Base-by-base conservation (phyloP, 768 basidiomycete genomes). In the Pholiota molesta region DNA sequence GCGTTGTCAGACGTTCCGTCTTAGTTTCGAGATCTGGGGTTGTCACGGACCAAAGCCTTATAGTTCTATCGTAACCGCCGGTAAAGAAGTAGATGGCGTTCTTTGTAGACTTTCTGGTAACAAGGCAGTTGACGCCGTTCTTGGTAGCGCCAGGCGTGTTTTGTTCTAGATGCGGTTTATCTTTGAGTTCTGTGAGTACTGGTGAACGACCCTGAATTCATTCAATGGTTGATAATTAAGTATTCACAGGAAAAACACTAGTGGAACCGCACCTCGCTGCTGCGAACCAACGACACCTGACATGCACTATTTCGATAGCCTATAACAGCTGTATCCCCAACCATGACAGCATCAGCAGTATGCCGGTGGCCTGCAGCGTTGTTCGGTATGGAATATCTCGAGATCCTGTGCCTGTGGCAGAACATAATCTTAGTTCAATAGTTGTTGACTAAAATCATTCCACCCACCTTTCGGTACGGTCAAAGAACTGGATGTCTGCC, bases 331-430 rank as follows among this genome's bases (percentile, higher is more conserved):
- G 72, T 77, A 52, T 80, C 72, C 14, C 73, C 75, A 31, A 81
- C 68, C 59, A 79, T 73, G 58, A 78, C 77, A 21, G 78, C 83
- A 64, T 86, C 83, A 49, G 75, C 75, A 57, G 84, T 82, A 64
- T 79, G 79, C 35, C 75, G 72, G 65, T 74, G 72, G 29, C 64
- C 65, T 35, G 57, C 4, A 39, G 70, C 71, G 3, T 73, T 64
- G 65, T 75, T 76, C 55, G 78, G 79, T 61, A 80, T 67, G 3
- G 80, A 83, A 57, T 69, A 71, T 16, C 69, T 66, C 23, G 73
- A 73, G 53, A 78, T 73, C 57, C 80, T 72, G 51, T 70, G 71
- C 55, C 78, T 79, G 64, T 55, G 56, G 65, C 23, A 40, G 39
- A 52, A 17, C 51, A 33, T 42, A 23, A 58, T 35, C 35, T 60